Evolutionary conservation across 495 filamentous ascomycete genomes (phyloP), one percentile per base, ranked within the genome.

Genomic region (Aspergillus carlsbadensis): DNA sequence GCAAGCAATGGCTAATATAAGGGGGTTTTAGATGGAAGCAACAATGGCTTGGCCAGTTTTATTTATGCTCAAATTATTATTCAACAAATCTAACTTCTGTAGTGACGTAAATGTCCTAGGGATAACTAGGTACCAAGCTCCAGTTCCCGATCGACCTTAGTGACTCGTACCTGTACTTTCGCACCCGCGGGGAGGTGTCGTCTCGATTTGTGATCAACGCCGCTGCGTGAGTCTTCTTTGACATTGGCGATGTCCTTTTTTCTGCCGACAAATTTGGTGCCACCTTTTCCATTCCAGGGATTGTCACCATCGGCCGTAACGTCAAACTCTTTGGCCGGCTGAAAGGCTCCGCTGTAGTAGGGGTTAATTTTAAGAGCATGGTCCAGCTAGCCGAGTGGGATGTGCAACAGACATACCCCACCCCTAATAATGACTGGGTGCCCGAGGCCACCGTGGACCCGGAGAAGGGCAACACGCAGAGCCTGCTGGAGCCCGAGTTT

Each of bases 91-190:
- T 10, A 54, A 63, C 15, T 69, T 65, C 49, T 74, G 49, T 20
- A 72, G 45, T 11, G 59, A 64, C 14, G 64, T 71, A 49, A 74
- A 75, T 0, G 62, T 75, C 2, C 68, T 66, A 2, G 72, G 72
- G 11, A 72, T 55, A 4, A 73, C 61, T 17, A 75, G 59, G 57
- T 71, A 74, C 1, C 70, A 66, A 2, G 71, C 66, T 29, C 26
- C 4, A 29, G 3, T 3, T 4, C 8, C 26, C 26, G 4, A 29
- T 29, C 26, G 26, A 29, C 26, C 8, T 29, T 8, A 29, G 26
- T 8, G 4, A 29, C 4, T 29, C 26, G 8, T 29, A 4, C 26
- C 26, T 29, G 26, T 29, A 29, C 8, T 29, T 29, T 8, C 26
- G 26, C 26, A 29, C 26, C 4, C 3, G 8, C 3, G 26, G 26